phyloP scores from a whole-genome alignment of 371 early-diverging fungal species.

The Lichtheimia ornata region DNA sequence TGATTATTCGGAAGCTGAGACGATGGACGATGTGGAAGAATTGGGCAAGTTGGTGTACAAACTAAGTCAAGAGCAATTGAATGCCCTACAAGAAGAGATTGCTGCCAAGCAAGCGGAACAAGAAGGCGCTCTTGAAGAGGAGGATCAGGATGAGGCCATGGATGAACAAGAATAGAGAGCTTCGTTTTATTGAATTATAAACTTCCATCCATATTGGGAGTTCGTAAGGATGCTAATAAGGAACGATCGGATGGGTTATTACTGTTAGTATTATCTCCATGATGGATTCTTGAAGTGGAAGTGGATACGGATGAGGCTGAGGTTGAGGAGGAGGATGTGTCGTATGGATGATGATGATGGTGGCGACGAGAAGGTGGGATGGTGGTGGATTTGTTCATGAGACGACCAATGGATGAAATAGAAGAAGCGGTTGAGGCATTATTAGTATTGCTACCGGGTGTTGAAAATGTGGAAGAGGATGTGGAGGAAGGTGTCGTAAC shows the following conservation, averaged over 20 bases:
- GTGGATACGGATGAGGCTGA: too few species aligned
- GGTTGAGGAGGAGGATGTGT: neutral
- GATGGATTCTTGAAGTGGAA: neutral
- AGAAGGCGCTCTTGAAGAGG: conserved; percentile 5
- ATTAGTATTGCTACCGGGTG: too few species aligned
- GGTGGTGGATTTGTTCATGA: too few species aligned
- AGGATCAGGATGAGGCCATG: neutral
- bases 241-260: neutral
- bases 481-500: conserved; percentile 6
- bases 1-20: conserved; percentile 33
- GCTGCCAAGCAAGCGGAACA: conserved; percentile 14
- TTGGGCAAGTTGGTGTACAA: conserved; percentile 73
- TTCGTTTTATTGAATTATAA: neutral
- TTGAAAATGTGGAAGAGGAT: conserved; percentile 1
- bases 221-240: neutral
- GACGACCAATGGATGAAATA: too few species aligned
- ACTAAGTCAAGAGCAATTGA: conserved; percentile 74
- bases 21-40: conserved; percentile 55
- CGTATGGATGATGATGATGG: conserved; percentile 2
- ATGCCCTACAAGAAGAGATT: conserved; percentile 16
- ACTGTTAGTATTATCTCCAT: neutral
- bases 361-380: neutral
- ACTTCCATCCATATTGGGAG: conserved; percentile 10
- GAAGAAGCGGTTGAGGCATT: too few species aligned
- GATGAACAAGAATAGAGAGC: conserved; percentile 5